A percentile compares a stretch with the other conserved stretches of the same genome.
phyloP scores from a whole-genome alignment of 345 rosid species.

The Sonneratia caseolaris region DNA sequence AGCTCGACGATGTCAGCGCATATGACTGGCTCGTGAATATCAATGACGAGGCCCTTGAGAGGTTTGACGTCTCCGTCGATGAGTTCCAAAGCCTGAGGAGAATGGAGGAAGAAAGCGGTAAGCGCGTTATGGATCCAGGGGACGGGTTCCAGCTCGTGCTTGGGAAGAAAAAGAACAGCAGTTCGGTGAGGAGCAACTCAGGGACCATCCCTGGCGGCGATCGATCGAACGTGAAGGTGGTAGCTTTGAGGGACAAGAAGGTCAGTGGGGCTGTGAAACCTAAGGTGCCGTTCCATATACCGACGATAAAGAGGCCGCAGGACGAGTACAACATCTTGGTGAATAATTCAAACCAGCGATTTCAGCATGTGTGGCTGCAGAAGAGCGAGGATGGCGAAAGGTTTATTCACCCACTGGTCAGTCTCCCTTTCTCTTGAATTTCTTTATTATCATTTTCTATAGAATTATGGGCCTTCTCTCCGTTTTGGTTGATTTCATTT shows the following conservation, averaged over 20 bases:
- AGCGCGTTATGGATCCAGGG: conserved; percentile 12
- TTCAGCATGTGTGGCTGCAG: conserved; percentile 76
- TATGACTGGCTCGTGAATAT: conserved; percentile 62
- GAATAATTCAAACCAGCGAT: conserved; percentile 56
- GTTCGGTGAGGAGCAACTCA: conserved; percentile 9
- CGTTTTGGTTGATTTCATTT: not conserved
- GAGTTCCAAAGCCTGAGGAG: conserved; percentile 37
- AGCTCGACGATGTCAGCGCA: conserved; percentile 30
- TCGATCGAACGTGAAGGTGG: conserved; percentile 47
- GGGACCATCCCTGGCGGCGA: conserved; percentile 9
- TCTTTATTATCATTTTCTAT: not conserved
- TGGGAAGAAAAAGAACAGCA: conserved; percentile 60
- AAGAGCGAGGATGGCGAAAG: conserved; percentile 51
- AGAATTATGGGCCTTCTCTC: not conserved
- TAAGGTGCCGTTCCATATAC: conserved; percentile 60
- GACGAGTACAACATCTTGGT: conserved; percentile 55
- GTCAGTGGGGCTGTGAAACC: conserved; percentile 25
- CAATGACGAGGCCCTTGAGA: conserved; percentile 64
- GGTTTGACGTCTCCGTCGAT: conserved; percentile 46
- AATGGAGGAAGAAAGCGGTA: conserved; percentile 40
- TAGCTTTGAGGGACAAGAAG: conserved; percentile 33
- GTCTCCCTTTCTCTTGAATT: not conserved
- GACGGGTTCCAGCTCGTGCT: conserved; percentile 66
- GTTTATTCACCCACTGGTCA: conserved; percentile 38
- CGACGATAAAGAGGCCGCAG: conserved; percentile 66